Evolutionary conservation across 495 filamentous ascomycete species (phyloP), one percentile per base, ranked within the genome.

Genomic region (Immersiella caudata): DNA sequence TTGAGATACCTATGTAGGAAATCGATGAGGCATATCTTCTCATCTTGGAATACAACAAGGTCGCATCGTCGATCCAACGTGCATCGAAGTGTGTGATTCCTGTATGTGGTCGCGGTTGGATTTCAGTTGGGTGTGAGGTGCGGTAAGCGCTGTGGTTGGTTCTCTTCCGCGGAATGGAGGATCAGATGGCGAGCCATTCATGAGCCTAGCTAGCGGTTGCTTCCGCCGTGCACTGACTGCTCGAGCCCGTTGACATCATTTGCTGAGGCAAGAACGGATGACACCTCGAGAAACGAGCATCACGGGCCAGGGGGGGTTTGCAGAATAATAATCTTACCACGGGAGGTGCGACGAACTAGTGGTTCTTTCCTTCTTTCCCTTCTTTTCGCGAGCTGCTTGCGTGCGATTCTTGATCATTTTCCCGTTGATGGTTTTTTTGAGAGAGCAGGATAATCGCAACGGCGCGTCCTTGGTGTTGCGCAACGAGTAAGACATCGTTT

Each of bases 231-330:
- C 33, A 54, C 50, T 24, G 50, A 54, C 52, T 22, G 16, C 52
- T 6, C 3, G 52, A 22, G 20, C n/a, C 49, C 33, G 29, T 62
- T 62, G 59, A 50, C 36, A 62, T 50, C 59, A 62, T 62, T 62
- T 50, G 59, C 35, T 20, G 33, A 24, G 20, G 36, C 33, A 4
- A 20, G 33, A 27, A 35, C 16, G 59, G 29, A 40, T 50, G 36
- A 62, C 36, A 40, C 29, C 59, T 46, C 20, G 59, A 21, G 22
- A 24, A 6, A 22, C 25, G 59, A 40, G 24, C 36, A 24, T 62
- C 59, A 40, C 33, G 33, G 35, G 57, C 57, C 40, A 18, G 40
- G 40, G 40, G 40, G 40, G 9, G 40, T 4, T 46, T 46, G 40
- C 40, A 46, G 40, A n/a, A 12, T 46, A 46, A 59, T 36, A 27